Evolutionary conservation across 257 asterid genomes (phyloP).

Genomic region (Salvia rosmarinus): DNA sequence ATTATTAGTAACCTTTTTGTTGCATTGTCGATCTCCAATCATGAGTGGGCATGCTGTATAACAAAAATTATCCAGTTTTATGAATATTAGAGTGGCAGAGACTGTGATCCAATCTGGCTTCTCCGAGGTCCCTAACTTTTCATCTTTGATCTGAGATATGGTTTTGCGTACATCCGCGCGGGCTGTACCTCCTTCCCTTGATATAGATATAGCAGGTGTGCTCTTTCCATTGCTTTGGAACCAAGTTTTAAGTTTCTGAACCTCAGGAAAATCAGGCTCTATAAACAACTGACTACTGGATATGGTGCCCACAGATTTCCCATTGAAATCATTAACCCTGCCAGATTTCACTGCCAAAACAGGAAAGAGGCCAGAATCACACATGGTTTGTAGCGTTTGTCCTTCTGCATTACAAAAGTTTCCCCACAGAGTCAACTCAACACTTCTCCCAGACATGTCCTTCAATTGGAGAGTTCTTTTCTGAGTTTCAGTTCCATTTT

Average conservation of each 20-base stretch:
- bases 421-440: constrained; percentile 94
- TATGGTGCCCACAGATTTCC: constrained; percentile 82
- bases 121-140: constrained; percentile 80
- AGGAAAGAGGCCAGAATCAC: constrained; percentile 77
- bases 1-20: constrained; percentile 76
- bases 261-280: constrained; percentile 88
- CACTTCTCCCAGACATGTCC: constrained; percentile 92
- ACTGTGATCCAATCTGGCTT: constrained; percentile 91
- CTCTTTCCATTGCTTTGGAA: constrained; percentile 71
- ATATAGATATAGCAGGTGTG: constrained; percentile 60
- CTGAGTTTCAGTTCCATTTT: constrained; percentile 79
- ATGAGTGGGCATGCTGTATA: constrained; percentile 78
- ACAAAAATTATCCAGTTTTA: constrained; percentile 71
- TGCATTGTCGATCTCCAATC: constrained; percentile 85
- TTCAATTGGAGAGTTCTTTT: constrained; percentile 80
- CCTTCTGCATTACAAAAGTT: constrained; percentile 88
- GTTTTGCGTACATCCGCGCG: constrained; percentile 72
- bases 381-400: constrained; percentile 68
- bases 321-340: constrained; percentile 77
- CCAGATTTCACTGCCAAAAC: constrained; percentile 86
- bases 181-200: constrained; percentile 59
- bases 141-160: constrained; percentile 88
- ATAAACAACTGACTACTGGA: constrained; percentile 67
- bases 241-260: constrained; percentile 68
- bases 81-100: constrained; percentile 63